Conservation (phyloP, 371 early-diverging fungal genomes). For the Syncephalastrum monosporum region DNA sequence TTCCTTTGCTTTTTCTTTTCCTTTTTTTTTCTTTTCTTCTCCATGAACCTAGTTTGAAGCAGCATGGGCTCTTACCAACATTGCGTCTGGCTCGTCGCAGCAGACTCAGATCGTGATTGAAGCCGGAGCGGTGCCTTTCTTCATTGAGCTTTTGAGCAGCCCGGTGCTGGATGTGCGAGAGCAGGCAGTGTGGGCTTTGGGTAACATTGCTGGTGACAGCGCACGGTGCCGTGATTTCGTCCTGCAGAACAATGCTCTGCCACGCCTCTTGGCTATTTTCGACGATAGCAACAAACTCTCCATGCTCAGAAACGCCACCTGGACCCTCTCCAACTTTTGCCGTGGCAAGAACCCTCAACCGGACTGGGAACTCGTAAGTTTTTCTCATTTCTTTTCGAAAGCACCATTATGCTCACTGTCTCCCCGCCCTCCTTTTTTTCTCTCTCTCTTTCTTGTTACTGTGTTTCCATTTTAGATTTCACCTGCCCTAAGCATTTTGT, state of each 20-base stretch:
- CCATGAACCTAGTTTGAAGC: constrained; percentile 87
- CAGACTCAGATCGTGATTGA: constrained; percentile 97
- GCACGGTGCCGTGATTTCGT: constrained; percentile 94
- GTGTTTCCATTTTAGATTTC: constrained; percentile 55
- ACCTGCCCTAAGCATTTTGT: constrained; percentile 84
- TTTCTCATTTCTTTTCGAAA: not conserved
- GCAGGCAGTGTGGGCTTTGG: constrained; percentile 99
- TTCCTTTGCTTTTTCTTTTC: not conserved
- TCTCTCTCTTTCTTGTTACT: not conserved
- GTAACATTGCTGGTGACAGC: constrained; percentile 99
- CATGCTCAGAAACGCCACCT: constrained; percentile 97
- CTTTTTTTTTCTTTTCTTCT: not conserved
- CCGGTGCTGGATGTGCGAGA: constrained; percentile 91
- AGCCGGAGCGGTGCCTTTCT: constrained; percentile 88
- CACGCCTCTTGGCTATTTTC: constrained; percentile 82
- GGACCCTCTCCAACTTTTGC: constrained; percentile 99
- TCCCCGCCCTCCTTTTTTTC: too few species aligned
- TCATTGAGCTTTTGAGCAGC: constrained; percentile 89
- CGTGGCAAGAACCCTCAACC: constrained; percentile 98
- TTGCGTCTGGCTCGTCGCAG: constrained; percentile 96
- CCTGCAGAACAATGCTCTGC: constrained; percentile 82
- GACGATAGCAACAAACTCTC: constrained; percentile 84
- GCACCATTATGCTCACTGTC: not conserved
- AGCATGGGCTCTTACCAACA: constrained; percentile 99
- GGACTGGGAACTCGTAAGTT: constrained; percentile 75